These are phyloP conservation scores for Colletotrichum viniferum DNA, from an alignment of 2,329 filamentous ascomycete genomes.

Conservation along the genomic window DNA sequence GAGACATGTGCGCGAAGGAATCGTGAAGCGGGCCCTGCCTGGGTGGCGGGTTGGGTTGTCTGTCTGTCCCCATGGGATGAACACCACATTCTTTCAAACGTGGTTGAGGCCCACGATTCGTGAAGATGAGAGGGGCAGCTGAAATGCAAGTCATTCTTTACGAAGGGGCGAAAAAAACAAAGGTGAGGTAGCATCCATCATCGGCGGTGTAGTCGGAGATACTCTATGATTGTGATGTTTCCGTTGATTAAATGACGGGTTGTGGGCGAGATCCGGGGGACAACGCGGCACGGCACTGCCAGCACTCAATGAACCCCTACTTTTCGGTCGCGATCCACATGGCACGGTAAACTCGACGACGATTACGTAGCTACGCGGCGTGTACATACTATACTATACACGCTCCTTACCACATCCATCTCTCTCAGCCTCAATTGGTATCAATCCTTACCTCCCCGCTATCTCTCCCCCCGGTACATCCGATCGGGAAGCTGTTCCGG, in stretches of 20 bases:
- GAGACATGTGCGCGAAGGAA: neutral
- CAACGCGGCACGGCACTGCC: neutral
- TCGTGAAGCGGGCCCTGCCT: neutral
- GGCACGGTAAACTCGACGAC: neutral
- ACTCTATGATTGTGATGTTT: neutral
- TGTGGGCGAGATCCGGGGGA: neutral
- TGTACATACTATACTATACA: neutral
- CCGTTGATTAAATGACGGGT: neutral
- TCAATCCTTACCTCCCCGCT: neutral
- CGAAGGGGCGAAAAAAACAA: neutral
- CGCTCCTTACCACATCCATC: neutral
- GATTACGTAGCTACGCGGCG: slow-evolving; percentile 1
- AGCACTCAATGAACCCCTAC: neutral
- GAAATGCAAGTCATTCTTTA: neutral
- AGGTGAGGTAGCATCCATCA: neutral
- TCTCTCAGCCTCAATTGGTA: neutral
- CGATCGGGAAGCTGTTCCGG: neutral
- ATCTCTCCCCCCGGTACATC: neutral
- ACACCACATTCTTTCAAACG: neutral
- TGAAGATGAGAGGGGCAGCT: neutral
- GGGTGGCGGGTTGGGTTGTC: neutral
- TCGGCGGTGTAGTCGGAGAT: neutral
- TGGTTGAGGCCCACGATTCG: neutral
- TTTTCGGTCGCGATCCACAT: neutral
- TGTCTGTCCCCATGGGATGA: neutral